A percentile compares a stretch with the other conserved stretches of the same genome.
Conservation (phyloP, 129 eudicot species). For the Tagetes patula region DNA sequence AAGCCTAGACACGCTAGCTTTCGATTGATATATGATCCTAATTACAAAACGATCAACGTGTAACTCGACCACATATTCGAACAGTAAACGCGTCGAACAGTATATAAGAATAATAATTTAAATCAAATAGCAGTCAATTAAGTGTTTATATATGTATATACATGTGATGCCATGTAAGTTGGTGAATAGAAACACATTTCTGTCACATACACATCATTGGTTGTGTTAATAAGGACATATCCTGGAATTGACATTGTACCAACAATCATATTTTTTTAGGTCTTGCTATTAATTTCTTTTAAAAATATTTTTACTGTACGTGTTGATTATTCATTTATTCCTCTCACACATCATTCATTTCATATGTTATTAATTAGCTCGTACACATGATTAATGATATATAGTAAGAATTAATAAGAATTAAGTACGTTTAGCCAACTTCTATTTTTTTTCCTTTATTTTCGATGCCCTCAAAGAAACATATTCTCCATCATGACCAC, state of each 20-base stretch:
- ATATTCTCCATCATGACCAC: conserved; percentile 13
- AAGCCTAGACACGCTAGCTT: conserved; percentile 7
- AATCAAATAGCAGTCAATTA: too few species aligned
- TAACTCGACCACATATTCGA: background rate
- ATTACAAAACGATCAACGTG: background rate
- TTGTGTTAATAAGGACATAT: conserved; percentile 33
- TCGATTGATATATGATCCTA: background rate
- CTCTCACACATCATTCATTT: too few species aligned
- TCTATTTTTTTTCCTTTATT: conserved; percentile 25
- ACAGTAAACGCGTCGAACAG: background rate
- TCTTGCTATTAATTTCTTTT: too few species aligned
- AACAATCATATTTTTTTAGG: background rate
- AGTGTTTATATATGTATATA: background rate
- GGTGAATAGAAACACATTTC: conserved; percentile 33
- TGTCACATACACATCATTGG: conserved; percentile 36
- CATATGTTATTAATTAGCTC: too few species aligned
- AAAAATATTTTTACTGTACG: too few species aligned
- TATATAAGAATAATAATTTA: too few species aligned
- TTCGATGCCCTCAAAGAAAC: conserved; percentile 16
- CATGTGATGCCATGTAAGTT: conserved; percentile 39
- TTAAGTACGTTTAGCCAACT: too few species aligned
- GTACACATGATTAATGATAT: too few species aligned
- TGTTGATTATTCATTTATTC: too few species aligned
- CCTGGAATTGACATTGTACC: conserved; percentile 43
- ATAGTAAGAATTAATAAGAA: too few species aligned